Evolutionary conservation across 768 basidiomycete species (phyloP), one percentile per base, ranked within the genome.

Genomic region (Tylopilus sp.): DNA sequence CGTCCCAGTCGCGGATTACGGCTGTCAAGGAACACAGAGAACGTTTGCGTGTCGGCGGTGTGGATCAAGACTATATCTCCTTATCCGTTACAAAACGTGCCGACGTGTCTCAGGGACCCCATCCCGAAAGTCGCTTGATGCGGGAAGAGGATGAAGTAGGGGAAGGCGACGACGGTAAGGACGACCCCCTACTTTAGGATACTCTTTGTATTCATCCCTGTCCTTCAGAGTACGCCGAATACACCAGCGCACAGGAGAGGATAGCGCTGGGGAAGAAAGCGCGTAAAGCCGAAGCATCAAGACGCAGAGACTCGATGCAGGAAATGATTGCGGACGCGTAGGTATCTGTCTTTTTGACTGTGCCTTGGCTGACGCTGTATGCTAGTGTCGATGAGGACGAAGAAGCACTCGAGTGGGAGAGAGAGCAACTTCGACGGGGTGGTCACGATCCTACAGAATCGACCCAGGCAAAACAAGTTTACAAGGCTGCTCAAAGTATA

Each of bases 81-180:
- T 69, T 94, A 16, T 83, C 87, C 19, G 78, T 93, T 5, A 74
- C 82, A 0, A 82, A 78, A 54, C 76, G 75, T 42, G 71, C 72
- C 19, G 81, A 86, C 31, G 69, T 72, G 31, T 67, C 78, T 10
- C 76, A 80, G 58, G 90, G 90, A 0, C 91, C 91, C 8, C 90
- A 92, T 74, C 92, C 91, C 8, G 87, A 86, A 59, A 92, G 89
- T 65, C 80, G 92, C 10, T 71, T 94, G 25, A 65, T 89, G 71
- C 76, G 92, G 45, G 92, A 94, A 69, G 92, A 94, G 36, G 92
- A 94, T 67, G 89, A 94, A 57, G 66, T 90, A 2, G 92, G 92
- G 12, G 89, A 93, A 64, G 90, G 85, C 3, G 92, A 93, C 34
- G 92, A 94, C 57, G 92, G 92, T 91, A 60, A 37, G 80, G 66